Conservation (phyloP, 2,329 filamentous ascomycete genomes). For the Sordariomycetes sp. region DNA sequence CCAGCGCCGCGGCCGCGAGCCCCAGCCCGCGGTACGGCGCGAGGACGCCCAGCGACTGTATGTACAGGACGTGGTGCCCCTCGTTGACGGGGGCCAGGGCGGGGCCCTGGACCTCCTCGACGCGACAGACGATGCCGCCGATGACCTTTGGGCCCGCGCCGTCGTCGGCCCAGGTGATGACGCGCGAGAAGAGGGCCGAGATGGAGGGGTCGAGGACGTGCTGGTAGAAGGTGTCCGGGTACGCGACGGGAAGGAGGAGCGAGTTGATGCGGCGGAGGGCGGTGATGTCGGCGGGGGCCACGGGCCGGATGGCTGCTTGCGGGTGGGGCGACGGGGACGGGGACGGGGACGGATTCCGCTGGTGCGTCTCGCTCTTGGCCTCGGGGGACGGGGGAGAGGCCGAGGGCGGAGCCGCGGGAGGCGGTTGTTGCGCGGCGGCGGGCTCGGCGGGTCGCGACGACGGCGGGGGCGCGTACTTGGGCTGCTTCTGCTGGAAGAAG, state of each 20-base stretch:
- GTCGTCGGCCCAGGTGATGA: conserved; percentile 45
- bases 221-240: conserved; percentile 54
- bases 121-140: conserved; percentile 51
- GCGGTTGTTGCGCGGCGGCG: conserved; percentile 7
- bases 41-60: conserved; percentile 53
- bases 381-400: conserved; percentile 23
- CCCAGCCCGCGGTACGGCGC: conserved; percentile 53
- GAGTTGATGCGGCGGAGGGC: conserved; percentile 54
- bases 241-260: conserved; percentile 52
- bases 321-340: conserved; percentile 24
- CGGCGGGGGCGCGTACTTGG: conserved; percentile 23
- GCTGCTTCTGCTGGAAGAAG: conserved; percentile 41
- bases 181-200: conserved; percentile 45
- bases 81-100: conserved; percentile 9
- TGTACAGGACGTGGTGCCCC: conserved; percentile 41
- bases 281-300: conserved; percentile 40
- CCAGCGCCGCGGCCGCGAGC: conserved; percentile 45
- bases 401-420: conserved; percentile 13
- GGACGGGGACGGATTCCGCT: conserved; percentile 9
- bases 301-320: conserved; percentile 40
- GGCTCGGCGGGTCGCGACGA: conserved; percentile 13
- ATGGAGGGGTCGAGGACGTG: conserved; percentile 36
- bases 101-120: conserved; percentile 27
- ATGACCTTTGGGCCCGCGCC: conserved; percentile 36
- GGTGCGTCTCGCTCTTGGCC: conserved; percentile 8